Conservation (phyloP, 108 stramenopile species). For the Conticribra weissflogii region DNA sequence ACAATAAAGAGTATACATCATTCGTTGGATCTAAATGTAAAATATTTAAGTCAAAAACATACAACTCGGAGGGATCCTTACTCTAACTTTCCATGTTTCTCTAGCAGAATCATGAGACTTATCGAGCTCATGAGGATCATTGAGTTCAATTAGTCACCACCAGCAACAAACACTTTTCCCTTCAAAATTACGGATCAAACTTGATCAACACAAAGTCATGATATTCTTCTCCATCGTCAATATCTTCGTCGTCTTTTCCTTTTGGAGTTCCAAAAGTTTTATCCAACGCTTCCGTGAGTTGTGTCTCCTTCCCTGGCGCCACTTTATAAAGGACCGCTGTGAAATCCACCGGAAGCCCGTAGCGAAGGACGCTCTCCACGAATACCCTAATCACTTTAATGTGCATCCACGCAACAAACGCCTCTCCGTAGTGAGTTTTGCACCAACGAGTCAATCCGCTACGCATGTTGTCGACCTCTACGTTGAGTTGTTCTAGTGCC, state of each 20-base stretch:
- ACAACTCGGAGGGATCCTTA: no score
- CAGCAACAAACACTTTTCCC: neutral
- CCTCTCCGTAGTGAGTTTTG: slow-evolving; percentile 97
- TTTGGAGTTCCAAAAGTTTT: slow-evolving; percentile 66
- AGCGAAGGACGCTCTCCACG: slow-evolving; percentile 95
- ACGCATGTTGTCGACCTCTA: slow-evolving; percentile 89
- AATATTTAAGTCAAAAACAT: no score
- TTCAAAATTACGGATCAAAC: slow-evolving; percentile 74
- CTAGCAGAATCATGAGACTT: no score
- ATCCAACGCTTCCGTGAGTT: slow-evolving; percentile 74
- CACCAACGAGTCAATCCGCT: slow-evolving; percentile 94
- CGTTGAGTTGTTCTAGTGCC: slow-evolving; percentile 79
- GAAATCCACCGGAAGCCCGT: slow-evolving; percentile 96
- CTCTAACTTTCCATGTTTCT: no score
- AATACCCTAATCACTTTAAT: slow-evolving; percentile 97
- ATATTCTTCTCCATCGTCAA: slow-evolving; percentile 74
- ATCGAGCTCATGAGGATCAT: no score
- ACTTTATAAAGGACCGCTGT: slow-evolving; percentile 91
- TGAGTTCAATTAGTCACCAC: no score
- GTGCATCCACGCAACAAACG: slow-evolving; percentile 98
- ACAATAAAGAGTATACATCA: no score
- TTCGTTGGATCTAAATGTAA: no score
- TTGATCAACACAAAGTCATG: slow-evolving; percentile 91
- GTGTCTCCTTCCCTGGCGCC: slow-evolving; percentile 67
- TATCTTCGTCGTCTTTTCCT: slow-evolving; percentile 35